Evolutionary conservation across 257 asterid genomes (phyloP).

Genomic region (Avicennia marina): DNA sequence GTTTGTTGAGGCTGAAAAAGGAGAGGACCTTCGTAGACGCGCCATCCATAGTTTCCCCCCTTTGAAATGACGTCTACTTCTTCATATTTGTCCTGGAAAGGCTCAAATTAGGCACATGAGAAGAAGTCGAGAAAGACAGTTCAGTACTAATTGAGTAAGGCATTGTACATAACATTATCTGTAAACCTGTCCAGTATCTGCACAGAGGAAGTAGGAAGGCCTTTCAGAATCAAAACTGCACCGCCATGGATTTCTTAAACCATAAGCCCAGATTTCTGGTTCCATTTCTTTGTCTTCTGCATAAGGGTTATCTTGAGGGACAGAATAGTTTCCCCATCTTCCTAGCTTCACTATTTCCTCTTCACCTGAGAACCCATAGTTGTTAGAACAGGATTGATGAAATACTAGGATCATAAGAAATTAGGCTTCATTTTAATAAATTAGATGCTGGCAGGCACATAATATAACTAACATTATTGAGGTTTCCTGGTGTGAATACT

Average conservation of each 20-base stretch:
- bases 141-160: neutral
- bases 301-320: conserved; percentile 75
- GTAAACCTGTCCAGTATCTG: conserved; percentile 74
- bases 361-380: conserved; percentile 61
- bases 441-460: too few relatives aligned
- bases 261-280: conserved; percentile 80
- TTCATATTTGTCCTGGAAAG: conserved; percentile 66
- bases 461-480: too few relatives aligned
- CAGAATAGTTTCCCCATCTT: conserved; percentile 79
- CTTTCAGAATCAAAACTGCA: conserved; percentile 90
- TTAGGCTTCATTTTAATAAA: too few relatives aligned
- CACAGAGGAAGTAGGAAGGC: conserved; percentile 82
- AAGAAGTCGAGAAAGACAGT: too few relatives aligned
- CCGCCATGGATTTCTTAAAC: conserved; percentile 87
- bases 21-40: conserved; percentile 72
- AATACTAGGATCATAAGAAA: too few relatives aligned
- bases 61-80: conserved; percentile 78
- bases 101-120: neutral
- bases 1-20: conserved; percentile 41
- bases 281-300: conserved; percentile 51
- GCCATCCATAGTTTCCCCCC: conserved; percentile 97
- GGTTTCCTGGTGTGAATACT: conserved; percentile 22
- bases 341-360: conserved; percentile 46
- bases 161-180: neutral
- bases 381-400: too few relatives aligned